Conservation (phyloP, 2,329 filamentous ascomycete species). For the Paecilomyces niveus region DNA sequence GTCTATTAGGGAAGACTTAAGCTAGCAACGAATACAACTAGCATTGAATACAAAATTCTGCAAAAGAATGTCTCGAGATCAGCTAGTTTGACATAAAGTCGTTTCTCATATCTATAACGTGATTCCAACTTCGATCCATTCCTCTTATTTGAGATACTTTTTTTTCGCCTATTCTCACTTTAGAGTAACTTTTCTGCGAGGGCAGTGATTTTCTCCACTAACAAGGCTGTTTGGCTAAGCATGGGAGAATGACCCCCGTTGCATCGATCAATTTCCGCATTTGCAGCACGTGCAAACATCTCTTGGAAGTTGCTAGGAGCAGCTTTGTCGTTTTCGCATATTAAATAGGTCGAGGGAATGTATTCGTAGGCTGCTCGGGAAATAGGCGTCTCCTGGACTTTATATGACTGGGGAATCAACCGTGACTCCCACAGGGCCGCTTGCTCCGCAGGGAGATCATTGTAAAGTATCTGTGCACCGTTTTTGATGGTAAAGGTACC, state of each 20-base stretch:
- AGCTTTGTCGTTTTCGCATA: conserved; percentile 10
- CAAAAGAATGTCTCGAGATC: too few relatives aligned
- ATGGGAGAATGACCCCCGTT: not conserved
- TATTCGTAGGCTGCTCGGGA: conserved; percentile 9
- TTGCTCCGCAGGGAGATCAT: conserved; percentile 11
- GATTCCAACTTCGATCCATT: not conserved
- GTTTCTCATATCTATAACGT: too few relatives aligned
- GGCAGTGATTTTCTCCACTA: conserved; percentile 3
- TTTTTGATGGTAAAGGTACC: conserved; percentile 9
- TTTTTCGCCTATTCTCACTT: not conserved
- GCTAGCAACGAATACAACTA: too few relatives aligned
- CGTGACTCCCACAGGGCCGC: conserved; percentile 9
- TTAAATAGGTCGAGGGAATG: conserved; percentile 14
- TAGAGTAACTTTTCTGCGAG: not conserved
- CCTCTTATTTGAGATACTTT: too few relatives aligned
- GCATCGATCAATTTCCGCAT: conserved; percentile 1
- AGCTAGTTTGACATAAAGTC: too few relatives aligned
- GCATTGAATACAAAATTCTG: too few relatives aligned
- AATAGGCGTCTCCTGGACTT: conserved; percentile 5
- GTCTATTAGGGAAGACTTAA: too few relatives aligned
- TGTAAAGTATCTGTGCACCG: conserved; percentile 7
- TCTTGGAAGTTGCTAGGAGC: conserved; percentile 5
- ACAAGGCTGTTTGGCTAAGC: not conserved
- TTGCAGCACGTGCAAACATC: conserved; percentile 3
- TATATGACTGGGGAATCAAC: conserved; percentile 8